Percentiles rank a stretch among this genome's conserved stretches.
phyloP scores from a whole-genome alignment of 2,329 filamentous ascomycete species.

The Pseudocercospora ulei region DNA sequence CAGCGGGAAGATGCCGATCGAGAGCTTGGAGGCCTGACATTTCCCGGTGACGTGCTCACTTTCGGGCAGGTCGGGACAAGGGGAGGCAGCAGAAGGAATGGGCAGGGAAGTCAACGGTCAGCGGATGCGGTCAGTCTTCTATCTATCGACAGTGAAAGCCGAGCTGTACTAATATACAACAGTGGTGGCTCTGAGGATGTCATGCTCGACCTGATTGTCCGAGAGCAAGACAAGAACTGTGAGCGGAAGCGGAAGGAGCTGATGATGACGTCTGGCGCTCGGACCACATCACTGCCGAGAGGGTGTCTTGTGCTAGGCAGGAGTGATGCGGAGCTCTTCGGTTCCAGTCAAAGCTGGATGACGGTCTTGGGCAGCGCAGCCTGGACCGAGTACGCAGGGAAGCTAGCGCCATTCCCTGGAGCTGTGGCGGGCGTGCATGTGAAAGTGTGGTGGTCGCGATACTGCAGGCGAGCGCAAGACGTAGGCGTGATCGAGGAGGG shows the following conservation, averaged over 20 bases:
- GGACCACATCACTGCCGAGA: constrained; percentile 13
- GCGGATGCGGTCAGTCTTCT: constrained; percentile 26
- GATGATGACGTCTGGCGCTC: constrained; percentile 33
- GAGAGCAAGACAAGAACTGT: constrained; percentile 63
- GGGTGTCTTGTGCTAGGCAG: not conserved
- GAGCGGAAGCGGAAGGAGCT: constrained; percentile 48
- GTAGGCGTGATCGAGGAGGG: too few species aligned
- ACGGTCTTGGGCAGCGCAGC: too few species aligned
- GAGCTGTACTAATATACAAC: constrained; percentile 12
- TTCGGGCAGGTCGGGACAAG: constrained; percentile 47
- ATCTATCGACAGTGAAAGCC: not conserved
- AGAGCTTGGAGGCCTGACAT: constrained; percentile 62
- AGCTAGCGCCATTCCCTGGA: too few species aligned
- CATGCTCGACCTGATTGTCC: constrained; percentile 57
- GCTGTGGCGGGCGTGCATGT: too few species aligned
- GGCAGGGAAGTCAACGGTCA: constrained; percentile 31
- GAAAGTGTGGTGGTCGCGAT: too few species aligned
- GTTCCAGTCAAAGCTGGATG: too few species aligned
- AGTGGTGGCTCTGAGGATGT: constrained; percentile 62
- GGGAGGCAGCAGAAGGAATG: constrained; percentile 60
- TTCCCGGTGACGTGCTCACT: not conserved
- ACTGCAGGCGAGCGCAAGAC: too few species aligned
- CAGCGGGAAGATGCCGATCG: constrained; percentile 51
- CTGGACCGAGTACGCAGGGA: too few species aligned
- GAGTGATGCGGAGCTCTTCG: too few species aligned